Conservation (phyloP, 2,329 filamentous ascomycete species). For the Fusarium equiseti region DNA sequence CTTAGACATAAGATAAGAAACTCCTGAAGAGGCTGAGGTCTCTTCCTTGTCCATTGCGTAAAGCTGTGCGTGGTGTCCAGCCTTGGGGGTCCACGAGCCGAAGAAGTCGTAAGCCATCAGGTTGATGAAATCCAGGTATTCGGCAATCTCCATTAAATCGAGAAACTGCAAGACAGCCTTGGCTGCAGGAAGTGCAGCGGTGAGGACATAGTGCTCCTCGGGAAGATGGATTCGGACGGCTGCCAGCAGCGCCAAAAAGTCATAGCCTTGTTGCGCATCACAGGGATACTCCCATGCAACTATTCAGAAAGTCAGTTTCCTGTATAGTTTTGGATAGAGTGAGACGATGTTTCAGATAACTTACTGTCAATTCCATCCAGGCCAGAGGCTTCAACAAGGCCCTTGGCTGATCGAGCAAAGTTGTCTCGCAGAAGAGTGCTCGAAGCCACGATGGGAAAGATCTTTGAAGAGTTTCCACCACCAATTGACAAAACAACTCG, state of each 20-base stretch:
- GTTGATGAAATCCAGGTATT: constrained; percentile 80
- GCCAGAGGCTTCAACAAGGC: constrained; percentile 76
- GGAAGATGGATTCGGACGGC: constrained; percentile 76
- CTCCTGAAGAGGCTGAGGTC: constrained; percentile 73
- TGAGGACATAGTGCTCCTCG: constrained; percentile 75
- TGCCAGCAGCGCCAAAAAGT: constrained; percentile 78
- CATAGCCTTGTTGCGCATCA: constrained; percentile 72
- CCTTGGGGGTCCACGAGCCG: constrained; percentile 74
- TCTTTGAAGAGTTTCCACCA: constrained; percentile 72
- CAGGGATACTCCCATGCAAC: constrained; percentile 86
- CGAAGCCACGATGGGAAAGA: constrained; percentile 76
- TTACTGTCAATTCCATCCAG: constrained; percentile 75
- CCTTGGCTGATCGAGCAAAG: constrained; percentile 76
- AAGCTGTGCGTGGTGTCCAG: constrained; percentile 82
- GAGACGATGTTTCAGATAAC: constrained; percentile 31
- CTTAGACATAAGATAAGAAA: constrained; percentile 73
- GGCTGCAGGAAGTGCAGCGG: constrained; percentile 77
- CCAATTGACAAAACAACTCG: constrained; percentile 84
- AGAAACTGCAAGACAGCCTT: constrained; percentile 76
- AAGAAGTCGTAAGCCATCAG: constrained; percentile 85
- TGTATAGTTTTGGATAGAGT: background rate
- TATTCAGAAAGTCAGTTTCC: constrained; percentile 52
- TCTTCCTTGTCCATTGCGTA: constrained; percentile 71
- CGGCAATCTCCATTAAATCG: constrained; percentile 70
- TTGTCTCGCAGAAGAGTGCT: constrained; percentile 71